Evolutionary conservation across 2,329 filamentous ascomycete species (phyloP).

Genomic region (Metarhizium guizhouense): DNA sequence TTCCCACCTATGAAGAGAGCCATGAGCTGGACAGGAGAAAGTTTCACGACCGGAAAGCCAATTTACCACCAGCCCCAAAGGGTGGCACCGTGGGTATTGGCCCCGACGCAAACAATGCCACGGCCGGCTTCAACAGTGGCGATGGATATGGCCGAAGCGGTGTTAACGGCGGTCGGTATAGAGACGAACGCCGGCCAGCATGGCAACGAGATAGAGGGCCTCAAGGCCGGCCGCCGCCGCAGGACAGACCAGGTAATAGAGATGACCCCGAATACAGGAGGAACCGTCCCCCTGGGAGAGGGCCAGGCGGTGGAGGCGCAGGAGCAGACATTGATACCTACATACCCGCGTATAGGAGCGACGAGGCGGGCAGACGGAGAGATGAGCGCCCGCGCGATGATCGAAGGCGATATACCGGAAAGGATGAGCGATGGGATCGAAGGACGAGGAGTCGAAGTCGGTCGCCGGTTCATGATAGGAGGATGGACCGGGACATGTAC

Average conservation of each 20-base stretch:
- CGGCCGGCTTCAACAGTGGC: constrained; percentile 39
- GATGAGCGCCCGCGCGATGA: constrained; percentile 26
- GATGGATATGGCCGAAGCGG: constrained; percentile 44
- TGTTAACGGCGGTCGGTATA: constrained; percentile 36
- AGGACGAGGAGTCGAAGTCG: constrained; percentile 31
- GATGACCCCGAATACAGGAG: constrained; percentile 33
- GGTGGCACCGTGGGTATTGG: constrained; percentile 81
- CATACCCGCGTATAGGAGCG: constrained; percentile 35
- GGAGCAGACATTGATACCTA: constrained; percentile 38
- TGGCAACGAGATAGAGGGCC: constrained; percentile 46
- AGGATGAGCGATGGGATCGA: constrained; percentile 30
- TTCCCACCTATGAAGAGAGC: constrained; percentile 89
- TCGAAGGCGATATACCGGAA: constrained; percentile 22
- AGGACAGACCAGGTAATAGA: constrained; percentile 19
- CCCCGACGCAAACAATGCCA: constrained; percentile 39
- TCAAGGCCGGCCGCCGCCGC: constrained; percentile 42
- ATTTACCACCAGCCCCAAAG: constrained; percentile 80
- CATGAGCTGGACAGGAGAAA: constrained; percentile 94
- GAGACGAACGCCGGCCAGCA: constrained; percentile 40
- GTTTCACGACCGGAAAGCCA: constrained; percentile 76
- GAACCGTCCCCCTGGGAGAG: constrained; percentile 24
- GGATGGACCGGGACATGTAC: constrained; percentile 40
- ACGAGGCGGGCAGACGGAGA: constrained; percentile 25
- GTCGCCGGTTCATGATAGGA: constrained; percentile 27
- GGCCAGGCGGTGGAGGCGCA: neutral